Evolutionary conservation across 208 protist species (phyloP).

Genomic region (Leishmania mexicana): DNA sequence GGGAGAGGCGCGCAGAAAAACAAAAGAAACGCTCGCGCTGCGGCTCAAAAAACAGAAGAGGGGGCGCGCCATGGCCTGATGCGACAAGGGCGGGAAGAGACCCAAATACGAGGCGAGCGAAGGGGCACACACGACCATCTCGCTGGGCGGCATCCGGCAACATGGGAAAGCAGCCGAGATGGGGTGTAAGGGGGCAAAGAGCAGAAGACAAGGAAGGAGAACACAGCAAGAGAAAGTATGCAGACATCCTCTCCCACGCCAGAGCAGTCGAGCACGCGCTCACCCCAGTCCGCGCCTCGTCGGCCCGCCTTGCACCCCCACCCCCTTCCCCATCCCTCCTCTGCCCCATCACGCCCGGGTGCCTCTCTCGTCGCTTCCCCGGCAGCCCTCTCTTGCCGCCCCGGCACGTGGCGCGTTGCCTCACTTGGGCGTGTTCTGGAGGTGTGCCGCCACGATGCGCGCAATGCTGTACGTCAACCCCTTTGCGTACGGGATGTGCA

Average conservation of each 20-base stretch:
- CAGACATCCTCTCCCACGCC: neutral
- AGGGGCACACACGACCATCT: neutral
- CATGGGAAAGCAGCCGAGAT: too few species aligned
- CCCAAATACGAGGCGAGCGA: neutral
- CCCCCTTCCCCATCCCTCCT: neutral
- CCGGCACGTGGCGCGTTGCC: neutral
- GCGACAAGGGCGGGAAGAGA: neutral
- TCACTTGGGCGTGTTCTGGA: slow-evolving; percentile 53
- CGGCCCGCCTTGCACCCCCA: too few species aligned
- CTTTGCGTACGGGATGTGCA: slow-evolving; percentile 91
- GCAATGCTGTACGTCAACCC: slow-evolving; percentile 82
- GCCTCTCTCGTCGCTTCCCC: neutral
- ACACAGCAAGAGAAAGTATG: neutral
- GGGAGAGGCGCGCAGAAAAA: too few species aligned
- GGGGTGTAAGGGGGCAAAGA: neutral
- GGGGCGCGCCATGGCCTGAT: too few species aligned
- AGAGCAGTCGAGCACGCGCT: neutral
- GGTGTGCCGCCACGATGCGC: slow-evolving; percentile 79
- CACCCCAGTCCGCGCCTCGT: too few species aligned
- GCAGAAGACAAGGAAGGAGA: neutral
- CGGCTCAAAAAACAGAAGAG: neutral
- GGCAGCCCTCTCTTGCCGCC: neutral
- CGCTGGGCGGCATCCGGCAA: neutral
- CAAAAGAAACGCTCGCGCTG: neutral
- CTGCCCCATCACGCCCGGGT: slow-evolving; percentile 12